Evolutionary conservation across 768 basidiomycete genomes (phyloP).

Genomic region (Naematelia encephala): DNA sequence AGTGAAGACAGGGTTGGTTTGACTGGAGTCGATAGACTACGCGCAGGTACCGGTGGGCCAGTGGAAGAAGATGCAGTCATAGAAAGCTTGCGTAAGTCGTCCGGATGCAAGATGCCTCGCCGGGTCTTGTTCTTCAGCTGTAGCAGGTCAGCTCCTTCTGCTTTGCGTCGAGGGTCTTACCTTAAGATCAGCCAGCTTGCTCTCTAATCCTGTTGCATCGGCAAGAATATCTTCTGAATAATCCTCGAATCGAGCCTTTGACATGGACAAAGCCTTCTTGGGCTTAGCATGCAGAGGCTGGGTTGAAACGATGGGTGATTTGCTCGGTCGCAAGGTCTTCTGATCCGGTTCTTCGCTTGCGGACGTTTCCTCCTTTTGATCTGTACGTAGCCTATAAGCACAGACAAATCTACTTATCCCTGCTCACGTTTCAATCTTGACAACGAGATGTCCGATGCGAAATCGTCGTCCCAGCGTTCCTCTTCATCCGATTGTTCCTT

Average conservation of each 20-base stretch:
- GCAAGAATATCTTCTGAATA: constrained; percentile 83
- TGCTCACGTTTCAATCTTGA: constrained; percentile 69
- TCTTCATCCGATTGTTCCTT: constrained; percentile 32
- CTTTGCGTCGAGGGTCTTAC: constrained; percentile 51
- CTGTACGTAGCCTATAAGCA: constrained; percentile 14
- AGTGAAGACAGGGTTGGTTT: neutral
- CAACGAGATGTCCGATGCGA: constrained; percentile 86
- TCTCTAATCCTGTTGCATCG: constrained; percentile 66
- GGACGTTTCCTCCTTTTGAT: constrained; percentile 60
- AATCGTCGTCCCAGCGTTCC: constrained; percentile 98
- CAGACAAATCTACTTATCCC: constrained; percentile 10
- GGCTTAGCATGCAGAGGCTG: neutral
- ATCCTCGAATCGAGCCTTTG: constrained; percentile 62
- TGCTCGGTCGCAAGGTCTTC: constrained; percentile 42
- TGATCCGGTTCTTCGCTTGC: constrained; percentile 43
- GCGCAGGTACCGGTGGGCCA: constrained; percentile 5
- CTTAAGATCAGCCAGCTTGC: constrained; percentile 81
- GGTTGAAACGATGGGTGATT: constrained; percentile 19
- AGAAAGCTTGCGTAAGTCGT: constrained; percentile 32
- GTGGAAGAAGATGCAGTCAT: neutral
- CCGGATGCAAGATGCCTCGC: constrained; percentile 40
- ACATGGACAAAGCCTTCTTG: neutral
- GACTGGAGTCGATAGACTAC: constrained; percentile 10
- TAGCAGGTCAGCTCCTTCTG: neutral
- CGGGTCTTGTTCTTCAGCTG: constrained; percentile 29